Evolutionary conservation across 2,329 filamentous ascomycete species (phyloP), one percentile per base, ranked within the genome.

Genomic region (Fusarium coffeatum): DNA sequence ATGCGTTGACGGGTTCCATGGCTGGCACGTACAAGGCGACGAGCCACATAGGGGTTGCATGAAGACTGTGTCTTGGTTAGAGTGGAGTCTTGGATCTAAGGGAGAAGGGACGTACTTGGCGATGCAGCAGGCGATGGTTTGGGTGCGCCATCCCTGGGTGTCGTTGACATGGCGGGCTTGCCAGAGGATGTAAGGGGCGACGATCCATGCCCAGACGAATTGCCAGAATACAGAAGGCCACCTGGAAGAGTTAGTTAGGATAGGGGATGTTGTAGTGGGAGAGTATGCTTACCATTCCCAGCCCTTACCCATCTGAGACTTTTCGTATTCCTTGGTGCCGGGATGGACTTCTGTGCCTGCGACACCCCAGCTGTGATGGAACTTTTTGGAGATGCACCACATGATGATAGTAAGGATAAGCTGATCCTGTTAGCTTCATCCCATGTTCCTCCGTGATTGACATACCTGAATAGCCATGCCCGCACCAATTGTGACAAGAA

Each of bases 11-110:
- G 0, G 78, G 74, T 3, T 77, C 80, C 80, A 90, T 86, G 11
- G 69, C 81, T 8, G 86, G 84, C 5, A 82, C 82, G 61, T 87
- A 84, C 16, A 88, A 79, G 57, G 87, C 89, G 25, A 89, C 78
- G 40, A 92, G 83, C 89, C 89, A 92, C 80, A 92, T 84, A 0
- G 90, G 90, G 11, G 89, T 87, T 23, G 89, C 89, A 58, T 86
- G 89, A 22, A 92, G 83, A 59, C 87, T 89, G 55, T 32, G 47
- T 58, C 55, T 64, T 27, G 49, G 60, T 71, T 40, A 56, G 65
- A 64, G 47, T 42, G 48, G 53, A 32, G n/a, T 34, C 22, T 15
- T n/a, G 22, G 2, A n/a, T 28, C 32, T 40, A 32, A 30, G 53
- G 43, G 49, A 61, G 45, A 46, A 2, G 6, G 25, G 25, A 77